phyloP scores from a whole-genome alignment of 441 rosid genomes.

The Biscutella laevigata region DNA sequence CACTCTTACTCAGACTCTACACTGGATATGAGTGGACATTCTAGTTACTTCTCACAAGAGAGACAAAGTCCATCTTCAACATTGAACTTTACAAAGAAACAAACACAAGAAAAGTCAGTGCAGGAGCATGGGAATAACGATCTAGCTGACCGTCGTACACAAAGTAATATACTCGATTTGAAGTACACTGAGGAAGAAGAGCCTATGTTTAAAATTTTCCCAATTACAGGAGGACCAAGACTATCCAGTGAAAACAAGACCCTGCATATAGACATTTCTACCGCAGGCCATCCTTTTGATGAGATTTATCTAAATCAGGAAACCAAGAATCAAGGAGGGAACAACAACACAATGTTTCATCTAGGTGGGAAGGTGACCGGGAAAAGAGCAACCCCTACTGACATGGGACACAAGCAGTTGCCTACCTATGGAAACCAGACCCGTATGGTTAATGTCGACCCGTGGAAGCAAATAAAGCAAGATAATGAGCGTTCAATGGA shows the following conservation, averaged over 20 bases:
- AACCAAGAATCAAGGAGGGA: constrained; percentile 13
- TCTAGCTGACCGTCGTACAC: constrained; percentile 27
- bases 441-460: constrained; percentile 20
- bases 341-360: constrained; percentile 19
- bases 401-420: constrained; percentile 19
- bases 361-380: constrained; percentile 26
- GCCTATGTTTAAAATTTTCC: constrained; percentile 22
- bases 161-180: constrained; percentile 28
- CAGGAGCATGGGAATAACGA: constrained; percentile 27
- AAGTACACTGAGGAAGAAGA: constrained; percentile 24
- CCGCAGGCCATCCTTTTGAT: constrained; percentile 10
- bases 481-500: constrained; percentile 18
- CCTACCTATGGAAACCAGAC: constrained; percentile 21
- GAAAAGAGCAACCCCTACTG: constrained; percentile 14
- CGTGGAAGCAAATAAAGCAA: constrained; percentile 18
- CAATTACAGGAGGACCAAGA: constrained; percentile 9
- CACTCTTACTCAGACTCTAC: constrained; percentile 68
- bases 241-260: constrained; percentile 14
- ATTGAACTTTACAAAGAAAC: constrained; percentile 34
- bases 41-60: constrained; percentile 47
- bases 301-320: constrained; percentile 24
- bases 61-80: constrained; percentile 46
- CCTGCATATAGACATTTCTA: constrained; percentile 21
- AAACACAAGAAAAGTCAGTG: constrained; percentile 31
- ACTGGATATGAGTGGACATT: constrained; percentile 38